Conservation (phyloP, 2,329 filamentous ascomycete species). For the Ophiostoma ulmi region DNA sequence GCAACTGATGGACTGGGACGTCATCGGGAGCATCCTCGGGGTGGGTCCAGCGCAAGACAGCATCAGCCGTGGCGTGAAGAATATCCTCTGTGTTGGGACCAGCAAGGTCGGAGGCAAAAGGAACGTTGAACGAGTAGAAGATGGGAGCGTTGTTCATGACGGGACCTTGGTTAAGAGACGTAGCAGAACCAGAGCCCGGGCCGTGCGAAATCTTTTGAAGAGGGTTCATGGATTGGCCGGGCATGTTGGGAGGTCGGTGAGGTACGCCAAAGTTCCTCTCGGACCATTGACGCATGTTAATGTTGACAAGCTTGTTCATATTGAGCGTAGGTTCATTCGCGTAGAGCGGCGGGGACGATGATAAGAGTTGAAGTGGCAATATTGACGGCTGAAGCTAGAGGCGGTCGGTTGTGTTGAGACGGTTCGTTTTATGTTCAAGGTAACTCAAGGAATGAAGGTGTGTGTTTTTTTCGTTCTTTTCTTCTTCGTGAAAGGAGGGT, state of each 20-base stretch:
- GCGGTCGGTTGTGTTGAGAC: neutral
- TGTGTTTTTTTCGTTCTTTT: neutral
- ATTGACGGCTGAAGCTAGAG: neutral
- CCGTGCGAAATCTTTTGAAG: slow-evolving; percentile 53
- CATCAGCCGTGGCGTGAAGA: slow-evolving; percentile 82
- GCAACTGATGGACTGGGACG: slow-evolving; percentile 79
- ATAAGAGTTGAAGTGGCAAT: neutral
- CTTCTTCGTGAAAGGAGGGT: slow-evolving; percentile 17
- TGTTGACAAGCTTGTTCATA: slow-evolving; percentile 63
- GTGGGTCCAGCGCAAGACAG: slow-evolving; percentile 88
- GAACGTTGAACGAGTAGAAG: slow-evolving; percentile 95
- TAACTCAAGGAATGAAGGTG: neutral
- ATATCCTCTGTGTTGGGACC: slow-evolving; percentile 94
- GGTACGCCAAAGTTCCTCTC: slow-evolving; percentile 64
- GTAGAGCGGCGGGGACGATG: neutral
- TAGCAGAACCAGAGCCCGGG: slow-evolving; percentile 33
- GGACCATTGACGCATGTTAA: slow-evolving; percentile 64
- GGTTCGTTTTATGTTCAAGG: neutral
- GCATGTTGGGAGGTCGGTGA: slow-evolving; percentile 48
- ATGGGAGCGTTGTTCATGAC: slow-evolving; percentile 73
- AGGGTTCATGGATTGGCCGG: slow-evolving; percentile 52
- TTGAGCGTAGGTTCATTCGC: slow-evolving; percentile 29
- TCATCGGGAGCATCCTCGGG: slow-evolving; percentile 80
- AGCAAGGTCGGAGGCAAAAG: slow-evolving; percentile 85
- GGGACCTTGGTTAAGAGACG: slow-evolving; percentile 49